phyloP scores from a whole-genome alignment of 352 stramenopile genomes.

The Phytophthora syringae region DNA sequence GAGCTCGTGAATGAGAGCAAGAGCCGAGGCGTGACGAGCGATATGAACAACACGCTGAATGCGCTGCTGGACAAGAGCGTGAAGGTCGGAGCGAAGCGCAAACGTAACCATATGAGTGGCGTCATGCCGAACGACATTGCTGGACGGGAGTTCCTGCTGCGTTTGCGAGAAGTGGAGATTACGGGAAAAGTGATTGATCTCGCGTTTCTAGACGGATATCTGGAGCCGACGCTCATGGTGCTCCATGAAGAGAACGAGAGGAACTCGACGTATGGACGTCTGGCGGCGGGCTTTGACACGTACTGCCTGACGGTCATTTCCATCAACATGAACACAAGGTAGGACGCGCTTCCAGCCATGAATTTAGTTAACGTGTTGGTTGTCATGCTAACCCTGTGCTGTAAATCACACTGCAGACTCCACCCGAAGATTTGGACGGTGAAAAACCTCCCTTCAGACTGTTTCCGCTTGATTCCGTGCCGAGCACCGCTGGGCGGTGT shows the following conservation, averaged over 20 bases:
- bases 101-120: slow-evolving; percentile 72
- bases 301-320: slow-evolving; percentile 87
- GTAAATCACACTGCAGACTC: slow-evolving; percentile 34
- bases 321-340: slow-evolving; percentile 88
- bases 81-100: slow-evolving; percentile 77
- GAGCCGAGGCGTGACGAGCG: slow-evolving; percentile 61
- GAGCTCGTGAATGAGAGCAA: slow-evolving; percentile 80
- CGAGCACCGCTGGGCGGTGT: slow-evolving; percentile 75
- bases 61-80: slow-evolving; percentile 83
- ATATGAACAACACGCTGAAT: slow-evolving; percentile 70
- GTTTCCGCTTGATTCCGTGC: slow-evolving; percentile 76
- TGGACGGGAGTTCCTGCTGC: slow-evolving; percentile 76
- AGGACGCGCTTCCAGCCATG: no score
- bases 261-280: slow-evolving; percentile 69
- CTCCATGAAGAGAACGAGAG: slow-evolving; percentile 87
- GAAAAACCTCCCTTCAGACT: slow-evolving; percentile 83
- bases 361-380: neutral
- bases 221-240: slow-evolving; percentile 88
- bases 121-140: slow-evolving; percentile 76
- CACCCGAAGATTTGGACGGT: slow-evolving; percentile 90
- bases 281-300: slow-evolving; percentile 79
- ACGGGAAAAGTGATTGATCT: slow-evolving; percentile 81
- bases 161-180: slow-evolving; percentile 79
- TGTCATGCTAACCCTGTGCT: neutral
- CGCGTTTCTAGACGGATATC: slow-evolving; percentile 84